Percentiles rank a stretch among this genome's conserved stretches.
These are phyloP conservation scores for Entamoeba moshkovskii DNA, from an alignment of 208 protist genomes.

Conservation along the genomic window DNA sequence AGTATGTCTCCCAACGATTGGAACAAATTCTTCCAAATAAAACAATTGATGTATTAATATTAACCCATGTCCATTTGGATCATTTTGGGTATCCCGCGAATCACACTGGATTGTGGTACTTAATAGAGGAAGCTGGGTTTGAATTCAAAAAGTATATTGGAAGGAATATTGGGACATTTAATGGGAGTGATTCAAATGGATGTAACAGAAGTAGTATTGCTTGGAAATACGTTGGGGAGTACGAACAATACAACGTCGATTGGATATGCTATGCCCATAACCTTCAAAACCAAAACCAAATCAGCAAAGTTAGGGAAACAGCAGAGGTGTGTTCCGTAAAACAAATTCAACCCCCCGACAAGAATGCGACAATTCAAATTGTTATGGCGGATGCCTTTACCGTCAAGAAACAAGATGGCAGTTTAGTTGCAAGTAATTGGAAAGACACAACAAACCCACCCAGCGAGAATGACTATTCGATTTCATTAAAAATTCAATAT, in stretches of 20 bases:
- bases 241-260: neutral
- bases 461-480: neutral
- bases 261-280: neutral
- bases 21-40: neutral
- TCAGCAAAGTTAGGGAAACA: neutral
- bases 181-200: neutral
- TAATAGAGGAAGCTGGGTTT: neutral
- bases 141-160: neutral
- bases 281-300: neutral
- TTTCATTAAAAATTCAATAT: neutral
- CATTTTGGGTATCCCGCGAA: neutral
- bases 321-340: neutral
- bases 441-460: neutral
- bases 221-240: neutral
- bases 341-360: neutral
- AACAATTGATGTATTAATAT: neutral
- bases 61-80: neutral
- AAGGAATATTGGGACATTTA: neutral
- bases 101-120: neutral
- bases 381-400: neutral
- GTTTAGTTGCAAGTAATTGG: neutral
- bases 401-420: neutral
- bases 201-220: neutral
- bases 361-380: neutral
- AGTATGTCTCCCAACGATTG: neutral